phyloP scores from a whole-genome alignment of 192 early-diverging fungal genomes.

The Geranomyces variabilis region DNA sequence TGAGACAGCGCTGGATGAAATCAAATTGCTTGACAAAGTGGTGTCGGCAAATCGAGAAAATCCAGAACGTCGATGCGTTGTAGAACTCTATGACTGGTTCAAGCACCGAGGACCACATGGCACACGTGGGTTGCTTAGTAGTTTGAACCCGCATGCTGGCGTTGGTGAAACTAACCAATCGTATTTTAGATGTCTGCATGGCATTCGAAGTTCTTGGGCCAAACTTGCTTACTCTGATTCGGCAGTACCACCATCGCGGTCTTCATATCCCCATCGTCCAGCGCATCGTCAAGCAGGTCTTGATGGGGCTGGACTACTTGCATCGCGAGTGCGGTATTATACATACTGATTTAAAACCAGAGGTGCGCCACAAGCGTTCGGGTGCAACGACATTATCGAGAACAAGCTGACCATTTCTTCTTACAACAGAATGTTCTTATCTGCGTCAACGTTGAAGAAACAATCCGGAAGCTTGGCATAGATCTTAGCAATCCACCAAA shows the following conservation, averaged over 20 bases:
- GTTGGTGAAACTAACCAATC: not conserved
- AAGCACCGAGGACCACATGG: conserved; percentile 87
- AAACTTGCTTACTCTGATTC: conserved; percentile 88
- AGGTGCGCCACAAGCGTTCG: conserved; percentile 44
- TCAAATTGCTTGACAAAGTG: conserved; percentile 86
- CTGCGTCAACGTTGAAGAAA: conserved; percentile 86
- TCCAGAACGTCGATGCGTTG: conserved; percentile 69
- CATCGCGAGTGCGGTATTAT: conserved; percentile 94
- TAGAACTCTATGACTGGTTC: conserved; percentile 92
- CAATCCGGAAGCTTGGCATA: conserved; percentile 62
- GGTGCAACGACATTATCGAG: not conserved
- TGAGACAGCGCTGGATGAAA: conserved; percentile 94
- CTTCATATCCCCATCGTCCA: conserved; percentile 86
- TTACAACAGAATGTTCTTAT: conserved; percentile 85
- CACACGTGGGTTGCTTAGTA: conserved; percentile 46
- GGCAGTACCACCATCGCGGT: conserved; percentile 78
- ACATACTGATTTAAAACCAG: conserved; percentile 98
- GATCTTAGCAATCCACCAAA: conserved; percentile 30
- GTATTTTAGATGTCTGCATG: conserved; percentile 82
- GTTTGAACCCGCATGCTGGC: not conserved
- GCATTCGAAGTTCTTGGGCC: conserved; percentile 97
- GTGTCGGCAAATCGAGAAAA: conserved; percentile 64
- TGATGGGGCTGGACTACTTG: conserved; percentile 91
- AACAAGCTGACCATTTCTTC: not conserved
- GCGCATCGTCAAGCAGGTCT: conserved; percentile 87